These are phyloP conservation scores for Neobulgaria alba DNA, from an alignment of 2,329 filamentous ascomycete genomes.

Conservation along the genomic window DNA sequence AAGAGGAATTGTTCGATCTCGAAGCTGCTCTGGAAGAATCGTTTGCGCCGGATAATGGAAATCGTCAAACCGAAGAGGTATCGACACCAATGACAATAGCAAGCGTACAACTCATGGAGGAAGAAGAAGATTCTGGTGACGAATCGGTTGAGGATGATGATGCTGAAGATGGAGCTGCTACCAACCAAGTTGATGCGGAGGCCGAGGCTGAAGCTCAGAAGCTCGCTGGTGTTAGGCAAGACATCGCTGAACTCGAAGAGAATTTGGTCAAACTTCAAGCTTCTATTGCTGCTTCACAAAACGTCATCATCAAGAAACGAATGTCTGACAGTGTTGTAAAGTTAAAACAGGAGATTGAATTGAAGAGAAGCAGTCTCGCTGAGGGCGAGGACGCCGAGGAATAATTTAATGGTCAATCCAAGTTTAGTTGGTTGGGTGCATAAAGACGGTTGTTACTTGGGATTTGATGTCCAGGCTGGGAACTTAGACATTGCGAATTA, in stretches of 20 bases:
- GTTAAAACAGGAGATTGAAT: constrained; percentile 42
- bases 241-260: constrained; percentile 47
- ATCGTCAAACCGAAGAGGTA: constrained; percentile 26
- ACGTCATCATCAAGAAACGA: constrained; percentile 40
- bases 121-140: constrained; percentile 33
- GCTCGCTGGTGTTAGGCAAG: constrained; percentile 38
- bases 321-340: constrained; percentile 39
- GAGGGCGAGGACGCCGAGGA: constrained; percentile 27
- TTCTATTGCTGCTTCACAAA: too few relatives aligned
- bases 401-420: too few relatives aligned
- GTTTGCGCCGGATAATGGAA: too few relatives aligned
- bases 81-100: constrained; percentile 20
- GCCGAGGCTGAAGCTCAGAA: constrained; percentile 44
- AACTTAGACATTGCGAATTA: too few relatives aligned
- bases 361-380: constrained; percentile 39
- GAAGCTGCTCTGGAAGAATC: constrained; percentile 25
- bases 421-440: too few relatives aligned
- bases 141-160: constrained; percentile 44
- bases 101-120: constrained; percentile 30
- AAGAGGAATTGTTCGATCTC: constrained; percentile 10
- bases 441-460: too few relatives aligned
- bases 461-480: too few relatives aligned
- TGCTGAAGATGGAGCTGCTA: constrained; percentile 30
- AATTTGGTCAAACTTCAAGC: too few relatives aligned
- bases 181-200: constrained; percentile 33